These are phyloP conservation scores for Daldinia eschscholtzii DNA, from an alignment of 2,329 filamentous ascomycete genomes.

Conservation along the genomic window DNA sequence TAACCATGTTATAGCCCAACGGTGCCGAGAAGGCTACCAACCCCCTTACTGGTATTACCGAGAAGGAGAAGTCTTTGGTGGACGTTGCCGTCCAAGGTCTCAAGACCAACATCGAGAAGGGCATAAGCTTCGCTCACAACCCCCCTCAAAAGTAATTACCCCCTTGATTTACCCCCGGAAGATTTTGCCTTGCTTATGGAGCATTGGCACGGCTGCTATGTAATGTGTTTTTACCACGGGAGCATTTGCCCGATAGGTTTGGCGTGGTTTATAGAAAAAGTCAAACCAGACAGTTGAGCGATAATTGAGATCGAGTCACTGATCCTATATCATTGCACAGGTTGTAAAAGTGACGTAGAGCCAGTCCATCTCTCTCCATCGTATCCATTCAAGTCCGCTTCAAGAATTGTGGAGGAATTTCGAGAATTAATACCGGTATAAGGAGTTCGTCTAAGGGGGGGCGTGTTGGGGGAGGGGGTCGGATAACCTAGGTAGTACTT, in stretches of 20 bases:
- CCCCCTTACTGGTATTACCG: conserved; percentile 80
- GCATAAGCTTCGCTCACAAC: conserved; percentile 88
- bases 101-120: conserved; percentile 94
- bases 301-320: conserved; percentile 48
- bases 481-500: background rate
- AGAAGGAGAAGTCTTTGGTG: conserved; percentile 90
- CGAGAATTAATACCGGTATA: conserved; percentile 20
- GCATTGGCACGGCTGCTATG: conserved; percentile 34
- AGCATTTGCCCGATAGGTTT: conserved; percentile 38
- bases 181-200: conserved; percentile 37
- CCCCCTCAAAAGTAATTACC: conserved; percentile 85
- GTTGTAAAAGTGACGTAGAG: conserved; percentile 50
- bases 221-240: conserved; percentile 43
- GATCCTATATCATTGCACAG: conserved; percentile 49
- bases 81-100: conserved; percentile 81
- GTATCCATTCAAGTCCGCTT: conserved; percentile 25
- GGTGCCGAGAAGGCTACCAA: conserved; percentile 90
- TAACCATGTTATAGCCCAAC: conserved; percentile 68
- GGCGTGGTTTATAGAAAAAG: conserved; percentile 48
- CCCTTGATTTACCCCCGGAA: conserved; percentile 45
- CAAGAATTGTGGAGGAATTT: conserved; percentile 7
- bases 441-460: conserved; percentile 14
- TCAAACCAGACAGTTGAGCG: conserved; percentile 30
- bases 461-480: background rate
- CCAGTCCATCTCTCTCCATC: conserved; percentile 17